phyloP scores from a whole-genome alignment of 257 asterid species.

The Misopates orontium region DNA sequence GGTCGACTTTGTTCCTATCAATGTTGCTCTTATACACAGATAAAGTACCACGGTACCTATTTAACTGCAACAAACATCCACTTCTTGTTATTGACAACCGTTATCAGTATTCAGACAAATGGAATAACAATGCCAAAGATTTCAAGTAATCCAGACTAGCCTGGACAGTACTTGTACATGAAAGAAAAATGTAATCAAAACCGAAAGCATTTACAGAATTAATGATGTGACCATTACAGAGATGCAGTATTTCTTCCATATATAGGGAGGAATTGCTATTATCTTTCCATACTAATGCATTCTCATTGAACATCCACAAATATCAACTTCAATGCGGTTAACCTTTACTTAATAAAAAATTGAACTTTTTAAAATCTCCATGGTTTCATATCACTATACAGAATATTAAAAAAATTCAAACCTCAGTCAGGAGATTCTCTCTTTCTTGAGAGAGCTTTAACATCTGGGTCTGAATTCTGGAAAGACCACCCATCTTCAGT shows the following conservation, averaged over 20 bases:
- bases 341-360: constrained; percentile 4
- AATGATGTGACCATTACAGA: constrained; percentile 1
- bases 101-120: constrained; percentile 7
- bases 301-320: constrained; percentile 7
- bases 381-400: neutral
- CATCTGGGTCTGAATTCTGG: constrained; percentile 62
- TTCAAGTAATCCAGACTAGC: constrained; percentile 4
- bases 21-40: constrained; percentile 86
- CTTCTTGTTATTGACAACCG: constrained; percentile 19
- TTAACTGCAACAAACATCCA: constrained; percentile 56
- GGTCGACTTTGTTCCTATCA: constrained; percentile 70
- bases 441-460: constrained; percentile 67
- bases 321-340: constrained; percentile 17
- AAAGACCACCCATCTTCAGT: constrained; percentile 63
- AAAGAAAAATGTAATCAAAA: constrained; percentile 1
- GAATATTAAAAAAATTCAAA: constrained; percentile 31
- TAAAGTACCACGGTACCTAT: constrained; percentile 70
- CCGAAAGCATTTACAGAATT: constrained; percentile 15
- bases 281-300: constrained; percentile 3
- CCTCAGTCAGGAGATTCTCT: constrained; percentile 89
- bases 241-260: constrained; percentile 14
- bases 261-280: constrained; percentile 1
- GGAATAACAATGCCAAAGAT: constrained; percentile 15
- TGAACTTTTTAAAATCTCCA: constrained; percentile 2
- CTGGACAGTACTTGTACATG: constrained; percentile 4